Evolutionary conservation across 768 basidiomycete genomes (phyloP), one percentile per base, ranked within the genome.

Genomic region (Melanogaster broomeanus): DNA sequence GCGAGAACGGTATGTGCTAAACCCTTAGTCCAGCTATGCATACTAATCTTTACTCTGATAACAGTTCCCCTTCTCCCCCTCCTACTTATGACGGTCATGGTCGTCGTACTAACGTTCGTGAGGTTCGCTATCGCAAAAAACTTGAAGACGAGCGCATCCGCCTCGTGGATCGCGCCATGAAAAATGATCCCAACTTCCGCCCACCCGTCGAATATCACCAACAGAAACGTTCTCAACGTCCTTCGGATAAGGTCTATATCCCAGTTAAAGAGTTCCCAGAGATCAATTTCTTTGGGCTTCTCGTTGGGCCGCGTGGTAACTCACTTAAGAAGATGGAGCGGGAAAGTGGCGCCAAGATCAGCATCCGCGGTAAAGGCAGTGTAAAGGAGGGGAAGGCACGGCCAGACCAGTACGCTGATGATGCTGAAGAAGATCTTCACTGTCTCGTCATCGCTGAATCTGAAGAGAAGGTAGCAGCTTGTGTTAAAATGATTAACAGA

Each of bases 261-360:
- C 97, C 97, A 35, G 95, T 98, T 68, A 98, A 99, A 71, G 97
- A 99, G 73, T 99, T 99, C 61, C 97, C 97, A 2, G 96, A 98
- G 74, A 98, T 99, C 78, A 99, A 99, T 69, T 99, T 98, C 76
- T 98, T 99, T 63, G 97, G 97, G 61, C 77, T 99, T 55, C 83
- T 99, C 54, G 96, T 99, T 57, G 97, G 97, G 34, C 97, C 97
- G 64, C 90, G 97, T 64, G 97, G 97, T 41, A 98, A 99, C 69
- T 95, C 95, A 75, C 75, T 98, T 80, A 99, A 99, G 81, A 95
- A 93, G 74, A 99, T 99, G 97, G 97, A 99, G 72, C 80, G 91
- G 51, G 93, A 98, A 63, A 93, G 90, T 64, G 97, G 97, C 30
- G 97, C 97, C 6, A 98, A 98, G 74, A 99, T 99, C 63, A 93